Conservation (phyloP, 805 yeast species). For the Starmerella davenportii region DNA sequence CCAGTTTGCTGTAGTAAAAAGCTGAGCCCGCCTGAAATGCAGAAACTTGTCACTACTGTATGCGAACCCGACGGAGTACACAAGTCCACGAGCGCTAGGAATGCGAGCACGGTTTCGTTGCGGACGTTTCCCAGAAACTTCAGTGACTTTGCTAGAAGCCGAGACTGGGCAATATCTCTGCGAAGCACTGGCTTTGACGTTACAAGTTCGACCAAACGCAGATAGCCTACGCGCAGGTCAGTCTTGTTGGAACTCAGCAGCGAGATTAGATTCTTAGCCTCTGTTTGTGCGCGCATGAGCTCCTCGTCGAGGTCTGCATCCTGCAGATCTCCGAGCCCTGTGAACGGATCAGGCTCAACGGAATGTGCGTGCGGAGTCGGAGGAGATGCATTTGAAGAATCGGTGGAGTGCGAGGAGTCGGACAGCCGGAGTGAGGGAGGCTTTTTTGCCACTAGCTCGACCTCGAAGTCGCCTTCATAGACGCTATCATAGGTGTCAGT, state of each 20-base stretch:
- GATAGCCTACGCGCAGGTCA: slow-evolving; percentile 8
- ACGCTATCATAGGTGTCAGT: slow-evolving; percentile 2
- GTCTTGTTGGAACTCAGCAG: background rate
- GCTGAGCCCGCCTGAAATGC: slow-evolving; percentile 17
- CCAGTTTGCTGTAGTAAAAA: slow-evolving; percentile 10
- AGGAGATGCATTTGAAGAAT: background rate
- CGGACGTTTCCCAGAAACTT: background rate
- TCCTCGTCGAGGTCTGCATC: slow-evolving; percentile 18
- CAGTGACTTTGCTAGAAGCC: slow-evolving; percentile 9
- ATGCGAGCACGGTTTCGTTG: slow-evolving; percentile 2
- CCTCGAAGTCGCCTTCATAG: slow-evolving; percentile 8
- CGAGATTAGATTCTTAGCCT: slow-evolving; percentile 11
- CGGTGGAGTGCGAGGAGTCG: background rate
- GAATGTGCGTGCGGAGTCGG: background rate
- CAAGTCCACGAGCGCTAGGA: slow-evolving; percentile 10
- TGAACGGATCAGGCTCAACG: slow-evolving; percentile 19
- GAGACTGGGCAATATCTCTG: slow-evolving; percentile 6
- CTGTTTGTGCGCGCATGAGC: slow-evolving; percentile 13
- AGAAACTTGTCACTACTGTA: slow-evolving; percentile 12
- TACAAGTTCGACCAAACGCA: slow-evolving; percentile 14
- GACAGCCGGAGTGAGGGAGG: background rate
- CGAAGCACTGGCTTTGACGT: slow-evolving; percentile 13
- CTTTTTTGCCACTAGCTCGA: background rate
- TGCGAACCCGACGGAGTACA: slow-evolving; percentile 7
- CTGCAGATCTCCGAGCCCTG: slow-evolving; percentile 27